Base-by-base conservation (phyloP, 768 basidiomycete species). In the Boletus reticulatus region DNA sequence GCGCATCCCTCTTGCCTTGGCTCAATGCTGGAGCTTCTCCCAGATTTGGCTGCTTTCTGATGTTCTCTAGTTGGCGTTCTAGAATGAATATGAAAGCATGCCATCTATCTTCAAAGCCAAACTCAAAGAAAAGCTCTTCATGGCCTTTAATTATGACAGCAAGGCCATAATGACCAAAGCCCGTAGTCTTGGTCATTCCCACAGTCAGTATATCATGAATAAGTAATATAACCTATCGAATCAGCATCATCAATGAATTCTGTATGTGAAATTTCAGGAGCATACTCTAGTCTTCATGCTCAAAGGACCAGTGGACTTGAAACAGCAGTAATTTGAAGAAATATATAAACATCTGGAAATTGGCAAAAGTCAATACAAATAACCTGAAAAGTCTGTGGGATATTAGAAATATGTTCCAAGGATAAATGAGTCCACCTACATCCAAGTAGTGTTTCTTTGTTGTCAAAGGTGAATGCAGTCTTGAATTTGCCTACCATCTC, bases 71-170 rank as follows among this genome's bases (percentile, higher is more conserved):
- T 67, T 94, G 92, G 24, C 80, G 78, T 60, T 94, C 85, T 43
- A 99, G 75, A 19, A 95, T 76, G 12, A 70, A 70, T 19, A 89
- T 81, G 65, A 95, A 94, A 2, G 86, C 84, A 59, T 87, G 80
- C 22, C 96, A 84, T 59, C 91, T 86, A 52, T 91, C 87, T 53
- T 88, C 83, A n/a, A 87, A 84, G 41, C 80, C 78, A 68, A 99
- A 96, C 72, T 99, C 97, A 63, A 98, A 89, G 77, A 99, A 99
- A 11, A 98, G 78, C 68, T 99, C 96, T 73, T 99, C 96, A 67
- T 98, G 94, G 1, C 96, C 96, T 64, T 89, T 92, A 62, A 99
- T 85, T 51, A 98, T 87, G 53, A 98, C 78, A 36, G 91, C 84
- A 19, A 98, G 81, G 27, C 96, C 96, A 64, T 89, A 83, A 65